Evolutionary conservation across 257 asterid genomes (phyloP), one percentile per base, ranked within the genome.

Genomic region (Orobanche coerulescens): DNA sequence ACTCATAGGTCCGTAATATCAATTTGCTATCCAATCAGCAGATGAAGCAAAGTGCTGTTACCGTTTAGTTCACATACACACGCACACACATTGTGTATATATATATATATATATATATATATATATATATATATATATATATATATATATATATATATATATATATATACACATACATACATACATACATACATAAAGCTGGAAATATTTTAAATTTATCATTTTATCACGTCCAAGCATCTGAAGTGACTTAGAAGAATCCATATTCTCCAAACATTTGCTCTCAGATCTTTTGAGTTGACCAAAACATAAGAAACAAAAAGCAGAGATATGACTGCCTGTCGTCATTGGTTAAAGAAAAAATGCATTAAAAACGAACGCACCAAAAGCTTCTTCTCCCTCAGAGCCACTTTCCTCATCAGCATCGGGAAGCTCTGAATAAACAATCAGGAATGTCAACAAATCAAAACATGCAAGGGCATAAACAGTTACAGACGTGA

Each of bases 361-460:
- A 64, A 53, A 4, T 58, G 37, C 49, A 63, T 34, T 72, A n/a
- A 57, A 50, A 58, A 34, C 50, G 42, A 59, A 72, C 75, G 3
- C 65, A 78, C 81, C 88, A n/a, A 48, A 18, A 23, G 25, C 74
- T 53, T 64, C 80, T 64, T 76, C 94, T 73, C n/a, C n/a, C n/a
- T n/a, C n/a, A n/a, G n/a, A n/a, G n/a, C n/a, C n/a, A n/a, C n/a
- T n/a, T n/a, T n/a, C 95, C 33, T 68, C 94, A 52, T 84, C 93
- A 0, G 80, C 94, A 14, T 90, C 95, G 0, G 95, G 90, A 65
- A 90, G 95, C 68, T 87, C 96, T 88, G 80, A 56, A 71, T 34
- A 61, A 71, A 62, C 48, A 53, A 15, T 43, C 40, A 61, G 67
- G 53, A 43, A 24, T 44, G 60, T 62, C 60, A 72, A 24, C 33